A percentile compares a stretch with the other conserved stretches of the same genome.
These are phyloP conservation scores for Picochlorum sp. DNA, from an alignment of 139 green algal genomes.

Conservation along the genomic window DNA sequence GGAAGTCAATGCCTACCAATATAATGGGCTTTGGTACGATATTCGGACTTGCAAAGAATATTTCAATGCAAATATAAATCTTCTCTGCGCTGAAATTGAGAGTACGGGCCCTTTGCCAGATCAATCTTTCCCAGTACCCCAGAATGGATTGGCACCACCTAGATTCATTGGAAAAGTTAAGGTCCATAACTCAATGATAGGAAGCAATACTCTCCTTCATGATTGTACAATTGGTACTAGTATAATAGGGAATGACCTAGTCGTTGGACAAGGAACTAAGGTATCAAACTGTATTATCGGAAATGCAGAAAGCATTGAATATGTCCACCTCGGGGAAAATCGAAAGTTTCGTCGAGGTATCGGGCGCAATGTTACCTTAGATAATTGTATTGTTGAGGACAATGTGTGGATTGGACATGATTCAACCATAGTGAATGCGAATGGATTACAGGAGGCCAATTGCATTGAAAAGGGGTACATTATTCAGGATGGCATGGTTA, in stretches of 20 bases:
- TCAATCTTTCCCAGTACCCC: constrained; percentile 76
- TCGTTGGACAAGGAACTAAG: constrained; percentile 52
- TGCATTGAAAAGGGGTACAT: constrained; percentile 47
- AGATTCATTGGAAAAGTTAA: constrained; percentile 78
- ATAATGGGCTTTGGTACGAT: constrained; percentile 83
- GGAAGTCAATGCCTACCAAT: constrained; percentile 72
- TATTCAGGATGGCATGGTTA: constrained; percentile 68
- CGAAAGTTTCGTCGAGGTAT: constrained; percentile 81
- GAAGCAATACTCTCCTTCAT: constrained; percentile 66
- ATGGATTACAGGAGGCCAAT: constrained; percentile 50
- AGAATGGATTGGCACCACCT: constrained; percentile 79
- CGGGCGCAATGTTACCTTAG: constrained; percentile 36
- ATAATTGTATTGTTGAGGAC: constrained; percentile 55
- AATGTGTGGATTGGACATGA: constrained; percentile 57
- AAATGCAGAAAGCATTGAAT: constrained; percentile 87
- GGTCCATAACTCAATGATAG: constrained; percentile 61
- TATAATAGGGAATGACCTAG: constrained; percentile 75
- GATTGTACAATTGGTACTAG: constrained; percentile 78
- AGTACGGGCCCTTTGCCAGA: constrained; percentile 67
- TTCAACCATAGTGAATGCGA: constrained; percentile 58
- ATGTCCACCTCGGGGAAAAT: constrained; percentile 89
- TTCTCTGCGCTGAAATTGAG: constrained; percentile 21
- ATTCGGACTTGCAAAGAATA: constrained; percentile 56
- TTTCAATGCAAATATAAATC: constrained; percentile 65
- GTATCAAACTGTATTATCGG: constrained; percentile 41